Evolutionary conservation across 768 basidiomycete species (phyloP).

Genomic region (Psilocybe cyanescens): DNA sequence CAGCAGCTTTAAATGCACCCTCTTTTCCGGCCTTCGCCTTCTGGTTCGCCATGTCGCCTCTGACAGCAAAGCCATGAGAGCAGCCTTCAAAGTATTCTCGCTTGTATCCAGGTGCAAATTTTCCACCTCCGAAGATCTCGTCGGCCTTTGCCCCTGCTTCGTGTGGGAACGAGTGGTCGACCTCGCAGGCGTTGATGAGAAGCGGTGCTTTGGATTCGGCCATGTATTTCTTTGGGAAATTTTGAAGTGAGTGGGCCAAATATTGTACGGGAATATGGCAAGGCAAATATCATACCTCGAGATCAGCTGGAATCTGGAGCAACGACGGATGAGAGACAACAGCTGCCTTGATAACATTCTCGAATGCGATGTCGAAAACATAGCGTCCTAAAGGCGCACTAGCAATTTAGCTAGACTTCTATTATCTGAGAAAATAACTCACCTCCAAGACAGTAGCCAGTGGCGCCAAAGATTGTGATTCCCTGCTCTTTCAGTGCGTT

Average conservation of each 20-base stretch:
- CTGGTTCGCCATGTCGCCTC: constrained; percentile 50
- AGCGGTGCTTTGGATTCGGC: constrained; percentile 51
- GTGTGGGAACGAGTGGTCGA: constrained; percentile 51
- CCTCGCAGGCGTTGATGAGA: constrained; percentile 66
- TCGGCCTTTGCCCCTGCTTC: constrained; percentile 49
- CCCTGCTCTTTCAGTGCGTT: constrained; percentile 49
- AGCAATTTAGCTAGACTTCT: neutral
- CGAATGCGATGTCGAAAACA: constrained; percentile 63
- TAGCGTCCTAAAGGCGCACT: constrained; percentile 34
- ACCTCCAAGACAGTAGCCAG: constrained; percentile 74
- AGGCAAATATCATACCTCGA: constrained; percentile 43
- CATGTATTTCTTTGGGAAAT: constrained; percentile 44
- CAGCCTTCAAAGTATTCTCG: constrained; percentile 48
- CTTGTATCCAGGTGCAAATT: constrained; percentile 51
- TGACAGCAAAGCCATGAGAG: constrained; percentile 55
- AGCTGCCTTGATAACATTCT: constrained; percentile 47
- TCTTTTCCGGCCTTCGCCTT: constrained; percentile 63
- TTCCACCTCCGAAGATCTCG: constrained; percentile 46
- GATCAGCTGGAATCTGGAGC: constrained; percentile 24
- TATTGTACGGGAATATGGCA: constrained; percentile 44
- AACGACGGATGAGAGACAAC: constrained; percentile 60
- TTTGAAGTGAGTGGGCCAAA: constrained; percentile 35
- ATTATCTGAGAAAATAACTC: neutral
- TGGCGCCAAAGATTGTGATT: constrained; percentile 57
- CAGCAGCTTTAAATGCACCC: constrained; percentile 57